A percentile compares a stretch with the other conserved stretches of the same genome.
These are phyloP conservation scores for Sporothrix inflata DNA, from an alignment of 2,329 filamentous ascomycete species.

Conservation along the genomic window DNA sequence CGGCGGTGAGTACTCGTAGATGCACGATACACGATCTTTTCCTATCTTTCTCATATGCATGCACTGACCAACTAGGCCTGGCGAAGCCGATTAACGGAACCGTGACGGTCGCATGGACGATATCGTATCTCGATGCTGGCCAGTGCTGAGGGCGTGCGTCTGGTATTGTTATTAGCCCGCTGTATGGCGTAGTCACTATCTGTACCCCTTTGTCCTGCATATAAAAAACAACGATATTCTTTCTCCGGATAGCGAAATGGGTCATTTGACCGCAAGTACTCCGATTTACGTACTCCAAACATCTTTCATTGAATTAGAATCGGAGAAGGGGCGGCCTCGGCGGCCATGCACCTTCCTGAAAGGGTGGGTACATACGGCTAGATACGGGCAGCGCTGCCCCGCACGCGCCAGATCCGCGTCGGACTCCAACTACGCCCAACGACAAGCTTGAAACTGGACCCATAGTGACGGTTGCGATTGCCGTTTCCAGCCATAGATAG, in stretches of 20 bases:
- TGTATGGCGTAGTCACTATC: not conserved
- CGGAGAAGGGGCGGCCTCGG: not conserved
- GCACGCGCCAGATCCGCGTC: not conserved
- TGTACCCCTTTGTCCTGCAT: not conserved
- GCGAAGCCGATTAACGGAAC: not conserved
- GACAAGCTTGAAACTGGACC: not conserved
- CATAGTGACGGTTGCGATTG: constrained; percentile 25
- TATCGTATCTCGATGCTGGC: no score
- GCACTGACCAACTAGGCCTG: no score
- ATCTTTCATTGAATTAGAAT: not conserved
- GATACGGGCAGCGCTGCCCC: constrained; percentile 17
- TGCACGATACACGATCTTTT: no score
- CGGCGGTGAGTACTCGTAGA: no score
- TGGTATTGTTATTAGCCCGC: not conserved
- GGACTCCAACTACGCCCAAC: constrained; percentile 8
- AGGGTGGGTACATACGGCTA: constrained; percentile 28
- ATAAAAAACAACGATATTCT: not conserved
- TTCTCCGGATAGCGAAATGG: not conserved
- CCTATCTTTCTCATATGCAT: no score
- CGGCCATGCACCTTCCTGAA: not conserved
- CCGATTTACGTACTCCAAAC: constrained; percentile 24
- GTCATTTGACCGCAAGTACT: constrained; percentile 1
- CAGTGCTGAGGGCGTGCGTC: not conserved
- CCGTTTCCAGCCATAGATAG: constrained; percentile 20
- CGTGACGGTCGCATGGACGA: no score